A percentile compares a stretch with the other conserved stretches of the same genome.
Evolutionary conservation across 1,284 basidiomycete genomes (phyloP).

Genomic region (Sporisorium sorghi): DNA sequence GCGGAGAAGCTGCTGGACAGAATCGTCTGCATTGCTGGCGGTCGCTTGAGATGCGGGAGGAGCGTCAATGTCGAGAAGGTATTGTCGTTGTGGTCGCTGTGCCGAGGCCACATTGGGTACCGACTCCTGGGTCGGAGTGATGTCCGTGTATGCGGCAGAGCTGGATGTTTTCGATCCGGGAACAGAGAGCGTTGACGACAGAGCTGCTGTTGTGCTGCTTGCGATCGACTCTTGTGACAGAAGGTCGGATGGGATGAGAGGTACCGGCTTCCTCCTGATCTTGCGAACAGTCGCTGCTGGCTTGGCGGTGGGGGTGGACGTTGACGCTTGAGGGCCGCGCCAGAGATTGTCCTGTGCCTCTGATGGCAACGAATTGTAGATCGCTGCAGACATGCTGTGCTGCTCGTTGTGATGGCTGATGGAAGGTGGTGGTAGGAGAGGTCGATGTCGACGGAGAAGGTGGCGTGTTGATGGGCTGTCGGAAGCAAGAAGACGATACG

Average conservation of each 20-base stretch:
- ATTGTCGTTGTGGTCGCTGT: constrained; percentile 31
- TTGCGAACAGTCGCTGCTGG: constrained; percentile 9
- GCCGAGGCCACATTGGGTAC: not conserved
- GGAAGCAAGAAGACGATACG: not conserved
- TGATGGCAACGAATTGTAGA: not conserved
- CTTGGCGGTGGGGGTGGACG: constrained; percentile 3
- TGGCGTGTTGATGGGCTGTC: not conserved
- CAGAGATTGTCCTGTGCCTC: constrained; percentile 26
- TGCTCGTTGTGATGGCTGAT: not conserved
- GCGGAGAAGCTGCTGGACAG: constrained; percentile 28
- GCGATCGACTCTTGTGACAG: not conserved
- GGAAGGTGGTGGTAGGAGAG: not conserved
- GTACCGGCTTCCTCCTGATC: constrained; percentile 29
- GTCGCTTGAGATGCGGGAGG: not conserved
- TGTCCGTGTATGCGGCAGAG: not conserved
- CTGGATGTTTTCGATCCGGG: constrained; percentile 2
- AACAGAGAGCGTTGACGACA: not conserved
- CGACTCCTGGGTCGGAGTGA: constrained; percentile 3
- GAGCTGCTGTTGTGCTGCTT: not conserved
- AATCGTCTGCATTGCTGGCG: not conserved
- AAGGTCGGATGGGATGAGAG: constrained; percentile 23
- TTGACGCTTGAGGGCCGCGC: constrained; percentile 15
- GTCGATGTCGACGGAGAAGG: not conserved
- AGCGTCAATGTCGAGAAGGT: constrained; percentile 29
- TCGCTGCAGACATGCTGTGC: constrained; percentile 11